Percentiles rank a stretch among this genome's conserved stretches.
Conservation (phyloP, 495 filamentous ascomycete genomes). For the Trichoderma virens region DNA sequence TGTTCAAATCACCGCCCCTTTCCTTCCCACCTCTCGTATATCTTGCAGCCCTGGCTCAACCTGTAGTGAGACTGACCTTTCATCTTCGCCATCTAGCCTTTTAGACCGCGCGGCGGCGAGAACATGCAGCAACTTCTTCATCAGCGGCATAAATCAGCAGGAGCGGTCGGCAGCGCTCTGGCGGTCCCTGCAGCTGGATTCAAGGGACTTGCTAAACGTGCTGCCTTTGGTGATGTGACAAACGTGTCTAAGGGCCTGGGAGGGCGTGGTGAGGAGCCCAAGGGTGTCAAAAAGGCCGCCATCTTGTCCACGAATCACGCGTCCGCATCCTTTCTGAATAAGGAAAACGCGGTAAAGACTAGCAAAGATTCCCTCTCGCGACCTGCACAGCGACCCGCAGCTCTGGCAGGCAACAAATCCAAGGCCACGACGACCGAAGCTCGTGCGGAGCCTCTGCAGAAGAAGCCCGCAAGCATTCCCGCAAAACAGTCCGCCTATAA, state of each 20-base stretch:
- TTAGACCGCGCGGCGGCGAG: constrained; percentile 43
- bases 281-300: neutral
- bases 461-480: neutral
- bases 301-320: neutral
- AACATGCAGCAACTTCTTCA: constrained; percentile 63
- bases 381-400: constrained; percentile 50
- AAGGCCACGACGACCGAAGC: neutral
- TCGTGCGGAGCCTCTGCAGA: neutral
- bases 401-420: neutral
- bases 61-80: neutral
- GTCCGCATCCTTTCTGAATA: neutral
- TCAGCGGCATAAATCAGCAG: constrained; percentile 74
- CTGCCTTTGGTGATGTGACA: constrained; percentile 74
- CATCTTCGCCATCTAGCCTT: neutral
- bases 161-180: constrained; percentile 51
- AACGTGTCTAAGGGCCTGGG: constrained; percentile 50
- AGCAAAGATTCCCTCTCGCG: constrained; percentile 40
- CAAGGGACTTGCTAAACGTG: constrained; percentile 64
- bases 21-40: neutral
- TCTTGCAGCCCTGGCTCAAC: neutral
- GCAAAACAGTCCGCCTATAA: neutral
- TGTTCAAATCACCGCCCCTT: neutral
- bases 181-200: constrained; percentile 36
- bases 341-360: neutral
- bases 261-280: constrained; percentile 38